Base-by-base conservation (phyloP, 163 green algal species). In the Volvox carteri region DNA sequence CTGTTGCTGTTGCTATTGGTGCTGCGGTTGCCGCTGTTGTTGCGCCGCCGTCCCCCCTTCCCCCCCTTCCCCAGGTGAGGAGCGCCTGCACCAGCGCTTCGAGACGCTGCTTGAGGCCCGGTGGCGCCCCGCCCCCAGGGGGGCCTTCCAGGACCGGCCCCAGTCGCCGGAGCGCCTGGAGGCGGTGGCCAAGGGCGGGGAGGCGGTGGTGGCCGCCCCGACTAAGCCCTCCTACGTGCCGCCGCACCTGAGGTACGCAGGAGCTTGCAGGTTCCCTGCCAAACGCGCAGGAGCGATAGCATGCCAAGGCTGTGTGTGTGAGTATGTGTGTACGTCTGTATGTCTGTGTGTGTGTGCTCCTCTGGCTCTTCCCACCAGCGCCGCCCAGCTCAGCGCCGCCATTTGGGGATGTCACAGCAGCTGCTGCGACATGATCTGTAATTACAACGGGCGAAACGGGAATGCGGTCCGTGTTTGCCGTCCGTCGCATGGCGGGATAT, bases 51-150 rank as follows among this genome's bases (percentile, higher is more conserved):
- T n/a, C n/a, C n/a, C n/a, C n/a, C n/a, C n/a, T n/a, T n/a, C n/a
- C n/a, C n/a, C n/a, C n/a, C n/a, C n/a, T n/a, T n/a, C n/a, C 25
- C 4, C 70, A 89, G 84, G 84, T 72, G 84, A 89, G 68, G 68
- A 89, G 70, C 21, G 50, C 65, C 3, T 56, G 70, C 70, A 84
- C 70, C 48, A 91, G 41, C 75, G 72, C 1, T 92, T 95, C 42
- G 73, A 90, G 1, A 93, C 92, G 11, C 94, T 98, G 72, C 91
- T 97, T 25, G 95, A 98, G 42, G 96, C 95, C 3, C 2, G 39
- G 19, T 98, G 95, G 95, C 76, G 93, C 77, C 94, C 95, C 0
- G 89, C 79, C 0, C 86, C 89, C 0, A 68, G 81, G 1, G 96
- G 90, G 12, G 88, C 84, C 4, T 96, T 92, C 83, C 50, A 94